Base-by-base conservation (phyloP, 2,329 filamentous ascomycete genomes). In the Colletotrichum melonis region DNA sequence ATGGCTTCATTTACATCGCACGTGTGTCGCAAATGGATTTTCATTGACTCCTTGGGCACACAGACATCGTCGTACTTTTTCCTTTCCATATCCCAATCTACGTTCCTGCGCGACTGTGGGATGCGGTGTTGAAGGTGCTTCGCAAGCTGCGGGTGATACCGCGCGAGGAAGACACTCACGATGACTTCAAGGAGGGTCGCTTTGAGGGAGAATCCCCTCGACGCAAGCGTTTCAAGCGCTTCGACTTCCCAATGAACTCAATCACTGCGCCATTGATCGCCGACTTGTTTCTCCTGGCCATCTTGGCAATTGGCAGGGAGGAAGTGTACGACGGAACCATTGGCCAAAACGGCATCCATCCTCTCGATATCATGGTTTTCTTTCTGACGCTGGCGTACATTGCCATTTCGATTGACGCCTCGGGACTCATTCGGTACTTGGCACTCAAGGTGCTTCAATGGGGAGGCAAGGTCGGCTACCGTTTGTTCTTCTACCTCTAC, bases 311-410 rank as follows among this genome's bases (percentile, higher is more conserved):
- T 77, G 92, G 92, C 1, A 83, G 87, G 26, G 76, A 87, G 69
- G 93, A 94, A 81, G 91, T 94, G 0, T 84, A 88, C n/a, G 92
- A 90, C 77, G 93, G 92, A 2, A 94, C 90, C 0, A 80, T 93
- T 8, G 92, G 92, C 0, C 85, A 91, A 1, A 84, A 93, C 76
- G 85, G 91, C 77, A 94, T 95, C 76, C 85, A 86, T 2, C 92
- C 92, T 0, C 87, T 93, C 76, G 92, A 94, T 73, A 94, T 94
- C 74, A 93, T 94, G 91, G 82, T 86, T 19, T 94, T 94, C 82
- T 94, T 95, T 82, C 84, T 94, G 56, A 93, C 92, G 0, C 80
- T 94, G 56, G 92, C 93, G 3, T 95, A 94, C 77, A 94, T 94
- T 72, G 92, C 93, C 59, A 93, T 95, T 58, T 94, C 92, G 0